Base-by-base conservation (phyloP, 1,139 yeast genomes). In the Taphrina pruni region DNA sequence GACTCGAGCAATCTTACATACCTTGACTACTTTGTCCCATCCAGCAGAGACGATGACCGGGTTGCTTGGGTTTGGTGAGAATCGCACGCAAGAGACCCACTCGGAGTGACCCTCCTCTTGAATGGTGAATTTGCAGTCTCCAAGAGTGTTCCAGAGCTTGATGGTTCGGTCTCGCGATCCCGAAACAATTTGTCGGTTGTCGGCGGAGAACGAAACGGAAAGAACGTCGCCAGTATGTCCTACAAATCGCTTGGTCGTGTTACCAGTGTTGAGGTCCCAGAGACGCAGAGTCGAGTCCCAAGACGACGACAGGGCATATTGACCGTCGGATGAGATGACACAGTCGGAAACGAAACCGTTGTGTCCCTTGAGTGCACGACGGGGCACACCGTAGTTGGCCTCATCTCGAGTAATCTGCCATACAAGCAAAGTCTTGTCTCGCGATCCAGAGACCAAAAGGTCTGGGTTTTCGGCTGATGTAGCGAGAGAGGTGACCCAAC, bases 261-360 rank as follows among this genome's bases (percentile, higher is more conserved):
- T 90, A 86, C 99, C 99, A 78, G 95, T 87, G 82, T 88, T 88
- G 80, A 94, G 87, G 83, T 91, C 94, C 99, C 99, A 94, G 81
- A 94, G 89, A 88, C 98, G 95, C 83, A 95, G 87, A 81, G 99
- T 93, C 86, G 89, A 91, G 83, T 94, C 99, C 99, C 99, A 94
- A 79, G 99, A 95, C 79, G 97, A 97, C 76, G 99, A 94, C 82
- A 94, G 86, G 80, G 97, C 99, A 86, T 88, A 94, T 81, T 90
- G 88, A 83, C 99, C 99, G 82, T 95, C 99, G 81, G 96, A 94
- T 75, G 99, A 91, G 85, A 94, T 90, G 81, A 96, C 90, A 82
- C 93, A 95, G 82, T 94, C 99, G 85, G 92, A 94, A 77, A 94
- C 97, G 81, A 94, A 94, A 93, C 94, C 99, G 78, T 96, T 89